Conservation (phyloP, 2,329 filamentous ascomycete genomes). For the Trichoderma pleuroti region DNA sequence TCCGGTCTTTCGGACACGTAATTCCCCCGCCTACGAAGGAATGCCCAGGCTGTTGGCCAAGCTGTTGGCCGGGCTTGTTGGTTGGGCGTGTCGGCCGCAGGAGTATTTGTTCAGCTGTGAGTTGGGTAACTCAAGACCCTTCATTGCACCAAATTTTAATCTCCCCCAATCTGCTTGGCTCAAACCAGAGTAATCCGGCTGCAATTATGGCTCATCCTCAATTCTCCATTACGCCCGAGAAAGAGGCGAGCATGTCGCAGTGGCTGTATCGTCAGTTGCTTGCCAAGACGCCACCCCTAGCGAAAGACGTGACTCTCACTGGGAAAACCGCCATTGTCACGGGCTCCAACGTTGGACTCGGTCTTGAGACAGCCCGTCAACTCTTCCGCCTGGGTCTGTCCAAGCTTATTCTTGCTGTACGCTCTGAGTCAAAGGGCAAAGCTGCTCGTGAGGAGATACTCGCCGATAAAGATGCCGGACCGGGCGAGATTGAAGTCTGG, state of each 20-base stretch:
- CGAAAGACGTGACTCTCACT: background rate
- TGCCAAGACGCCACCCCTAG: background rate
- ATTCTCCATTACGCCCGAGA: background rate
- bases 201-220: background rate
- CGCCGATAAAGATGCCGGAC: background rate
- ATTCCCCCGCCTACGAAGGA: background rate
- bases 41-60: background rate
- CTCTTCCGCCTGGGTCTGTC: background rate
- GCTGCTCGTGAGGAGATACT: background rate
- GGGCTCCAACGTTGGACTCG: background rate
- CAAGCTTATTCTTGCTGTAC: slow-evolving; percentile 6
- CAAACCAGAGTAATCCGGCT: background rate
- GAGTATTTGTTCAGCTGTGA: background rate
- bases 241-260: background rate
- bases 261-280: background rate
- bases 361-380: background rate
- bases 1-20: background rate
- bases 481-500: background rate
- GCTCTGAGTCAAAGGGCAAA: background rate
- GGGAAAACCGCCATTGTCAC: background rate
- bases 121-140: background rate
- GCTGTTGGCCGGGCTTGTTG: background rate
- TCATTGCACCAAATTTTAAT: background rate
- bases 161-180: background rate
- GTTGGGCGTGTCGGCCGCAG: background rate